Percentiles rank a stretch among this genome's conserved stretches.
Conservation (phyloP, 2,329 filamentous ascomycete genomes). For the Ascochyta lentis region DNA sequence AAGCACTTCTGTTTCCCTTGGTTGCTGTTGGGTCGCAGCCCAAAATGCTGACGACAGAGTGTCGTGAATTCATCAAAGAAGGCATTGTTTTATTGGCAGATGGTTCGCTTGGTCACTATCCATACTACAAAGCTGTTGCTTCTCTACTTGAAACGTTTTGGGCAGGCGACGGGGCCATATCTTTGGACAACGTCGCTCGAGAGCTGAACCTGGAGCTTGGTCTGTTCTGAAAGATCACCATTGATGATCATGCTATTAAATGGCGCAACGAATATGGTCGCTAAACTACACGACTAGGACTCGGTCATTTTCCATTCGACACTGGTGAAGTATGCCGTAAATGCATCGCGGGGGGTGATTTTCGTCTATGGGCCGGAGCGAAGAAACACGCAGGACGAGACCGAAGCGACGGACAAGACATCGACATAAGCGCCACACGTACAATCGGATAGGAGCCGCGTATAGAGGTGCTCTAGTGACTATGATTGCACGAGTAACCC, state of each 20-base stretch:
- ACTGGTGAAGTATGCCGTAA: background rate
- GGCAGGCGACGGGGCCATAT: background rate
- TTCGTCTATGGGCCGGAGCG: too few species aligned
- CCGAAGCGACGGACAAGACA: background rate
- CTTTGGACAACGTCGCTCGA: background rate
- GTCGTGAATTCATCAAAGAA: conserved; percentile 4
- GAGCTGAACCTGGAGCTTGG: conserved; percentile 11
- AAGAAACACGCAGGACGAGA: background rate
- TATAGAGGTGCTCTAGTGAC: background rate
- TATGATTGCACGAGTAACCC: background rate
- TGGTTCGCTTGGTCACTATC: background rate
- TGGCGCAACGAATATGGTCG: background rate
- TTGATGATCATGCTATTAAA: background rate
- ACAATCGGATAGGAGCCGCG: background rate
- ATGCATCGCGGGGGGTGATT: background rate
- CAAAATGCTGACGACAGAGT: background rate
- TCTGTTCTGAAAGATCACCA: background rate
- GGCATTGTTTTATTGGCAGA: conserved; percentile 1
- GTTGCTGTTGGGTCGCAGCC: conserved; percentile 2
- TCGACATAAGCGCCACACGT: background rate
- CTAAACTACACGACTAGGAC: background rate
- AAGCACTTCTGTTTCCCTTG: conserved; percentile 2
- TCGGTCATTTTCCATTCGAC: background rate
- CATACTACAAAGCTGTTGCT: conserved; percentile 6
- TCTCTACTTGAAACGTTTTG: background rate